Evolutionary conservation across 1,284 basidiomycete species (phyloP).

Genomic region (Pseudozyma sp.): DNA sequence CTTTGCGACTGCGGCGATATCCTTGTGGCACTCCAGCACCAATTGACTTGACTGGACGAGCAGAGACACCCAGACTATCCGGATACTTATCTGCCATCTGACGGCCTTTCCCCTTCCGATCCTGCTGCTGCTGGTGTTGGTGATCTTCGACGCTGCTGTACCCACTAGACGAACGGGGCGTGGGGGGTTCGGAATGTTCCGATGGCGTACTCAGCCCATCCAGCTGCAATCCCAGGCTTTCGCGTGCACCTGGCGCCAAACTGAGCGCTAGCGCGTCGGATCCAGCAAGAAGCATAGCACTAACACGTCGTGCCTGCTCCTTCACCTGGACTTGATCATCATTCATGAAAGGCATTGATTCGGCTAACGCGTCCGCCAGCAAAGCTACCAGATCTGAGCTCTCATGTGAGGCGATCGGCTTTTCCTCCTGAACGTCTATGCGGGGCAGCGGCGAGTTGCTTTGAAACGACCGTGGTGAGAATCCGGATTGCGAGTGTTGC

Average conservation of each 20-base stretch:
- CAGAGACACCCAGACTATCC: constrained; percentile 5
- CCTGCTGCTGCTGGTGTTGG: no score
- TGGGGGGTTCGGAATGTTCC: constrained; percentile 26
- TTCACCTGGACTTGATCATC: constrained; percentile 14
- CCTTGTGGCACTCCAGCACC: no score
- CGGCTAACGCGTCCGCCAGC: constrained; percentile 40
- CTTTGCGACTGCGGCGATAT: constrained; percentile 25
- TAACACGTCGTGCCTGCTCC: constrained; percentile 37
- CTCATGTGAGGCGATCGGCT: constrained; percentile 1
- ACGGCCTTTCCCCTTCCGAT: constrained; percentile 4
- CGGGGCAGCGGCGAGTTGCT: constrained; percentile 7
- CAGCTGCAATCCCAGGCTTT: constrained; percentile 33
- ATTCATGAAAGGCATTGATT: constrained; percentile 34
- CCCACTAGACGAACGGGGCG: constrained; percentile 16
- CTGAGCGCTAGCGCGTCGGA: constrained; percentile 48
- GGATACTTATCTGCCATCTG: constrained; percentile 5
- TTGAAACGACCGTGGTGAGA: constrained; percentile 25
- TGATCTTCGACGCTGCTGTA: background rate
- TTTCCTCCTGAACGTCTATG: constrained; percentile 4
- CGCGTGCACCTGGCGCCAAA: constrained; percentile 45
- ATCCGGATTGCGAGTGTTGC: constrained; percentile 21
- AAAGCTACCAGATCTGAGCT: constrained; percentile 29
- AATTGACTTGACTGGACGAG: background rate
- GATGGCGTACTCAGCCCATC: constrained; percentile 39
- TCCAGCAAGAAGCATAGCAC: constrained; percentile 47